phyloP scores from a whole-genome alignment of 441 rosid species.

The Jatropha multifida region DNA sequence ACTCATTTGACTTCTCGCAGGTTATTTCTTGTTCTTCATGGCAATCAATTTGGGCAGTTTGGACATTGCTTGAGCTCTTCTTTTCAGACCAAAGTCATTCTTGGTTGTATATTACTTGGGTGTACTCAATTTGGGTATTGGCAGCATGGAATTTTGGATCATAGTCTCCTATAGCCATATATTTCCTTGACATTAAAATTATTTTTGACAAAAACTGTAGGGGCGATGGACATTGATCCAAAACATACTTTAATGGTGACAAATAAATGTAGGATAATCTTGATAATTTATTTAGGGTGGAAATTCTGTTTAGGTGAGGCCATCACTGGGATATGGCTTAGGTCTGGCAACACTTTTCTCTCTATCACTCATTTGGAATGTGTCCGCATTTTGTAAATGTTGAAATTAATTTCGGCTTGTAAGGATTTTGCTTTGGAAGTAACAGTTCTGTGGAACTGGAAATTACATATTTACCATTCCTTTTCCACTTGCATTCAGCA shows the following conservation, averaged over 20 bases:
- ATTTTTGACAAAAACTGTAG: constrained; percentile 6
- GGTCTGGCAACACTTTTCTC: not conserved
- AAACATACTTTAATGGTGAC: constrained; percentile 3
- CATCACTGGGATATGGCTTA: not conserved
- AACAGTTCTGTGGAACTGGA: not conserved
- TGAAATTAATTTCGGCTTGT: not conserved
- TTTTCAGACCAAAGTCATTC: not conserved
- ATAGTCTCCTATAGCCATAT: constrained; percentile 9
- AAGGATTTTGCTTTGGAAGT: not conserved
- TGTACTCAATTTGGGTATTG: constrained; percentile 22
- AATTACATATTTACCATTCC: too few species aligned
- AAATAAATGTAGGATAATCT: constrained; percentile 27
- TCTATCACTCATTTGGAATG: not conserved
- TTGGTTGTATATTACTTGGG: constrained; percentile 26
- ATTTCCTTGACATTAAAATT: not conserved
- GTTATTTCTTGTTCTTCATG: constrained; percentile 9
- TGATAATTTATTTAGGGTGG: not conserved
- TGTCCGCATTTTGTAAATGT: constrained; percentile 15
- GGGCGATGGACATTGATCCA: constrained; percentile 17
- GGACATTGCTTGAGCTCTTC: constrained; percentile 1
- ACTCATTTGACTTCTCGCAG: constrained; percentile 20
- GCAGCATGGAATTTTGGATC: constrained; percentile 19
- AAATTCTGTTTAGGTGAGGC: not conserved
- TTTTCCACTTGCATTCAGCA: not conserved
- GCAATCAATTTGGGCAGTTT: constrained; percentile 17